Evolutionary conservation across 148 eudicot species (phyloP).

Genomic region (Amaranthus cruentus): DNA sequence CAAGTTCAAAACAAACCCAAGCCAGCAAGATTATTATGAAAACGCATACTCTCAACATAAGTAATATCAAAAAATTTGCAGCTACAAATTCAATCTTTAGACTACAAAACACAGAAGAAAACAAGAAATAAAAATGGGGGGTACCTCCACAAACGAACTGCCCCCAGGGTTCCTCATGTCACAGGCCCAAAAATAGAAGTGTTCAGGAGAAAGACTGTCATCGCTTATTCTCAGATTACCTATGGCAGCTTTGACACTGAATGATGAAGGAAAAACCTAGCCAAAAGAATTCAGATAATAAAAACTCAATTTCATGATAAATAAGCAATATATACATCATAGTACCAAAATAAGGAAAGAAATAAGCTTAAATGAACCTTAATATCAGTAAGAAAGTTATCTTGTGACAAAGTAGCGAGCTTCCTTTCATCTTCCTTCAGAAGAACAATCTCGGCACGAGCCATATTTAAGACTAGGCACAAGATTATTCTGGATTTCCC

Average conservation of each 20-base stretch:
- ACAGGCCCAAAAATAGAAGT: constrained; percentile 85
- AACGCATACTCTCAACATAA: background rate
- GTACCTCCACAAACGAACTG: constrained; percentile 97
- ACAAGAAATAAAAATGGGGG: background rate
- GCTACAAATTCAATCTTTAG: background rate
- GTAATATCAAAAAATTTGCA: background rate
- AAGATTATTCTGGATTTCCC: constrained; percentile 86
- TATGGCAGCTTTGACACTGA: constrained; percentile 86
- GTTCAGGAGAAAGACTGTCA: constrained; percentile 71
- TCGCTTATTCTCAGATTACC: constrained; percentile 94
- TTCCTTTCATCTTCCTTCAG: constrained; percentile 82
- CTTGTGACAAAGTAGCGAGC: constrained; percentile 83
- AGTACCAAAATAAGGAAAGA: constrained; percentile 3
- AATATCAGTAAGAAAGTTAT: constrained; percentile 81
- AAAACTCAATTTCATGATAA: background rate
- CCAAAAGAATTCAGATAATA: constrained; percentile 10
- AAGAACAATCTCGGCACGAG: constrained; percentile 77
- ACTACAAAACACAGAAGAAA: background rate
- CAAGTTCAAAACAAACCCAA: background rate
- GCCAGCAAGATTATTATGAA: background rate
- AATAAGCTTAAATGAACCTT: constrained; percentile 43
- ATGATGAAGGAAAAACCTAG: constrained; percentile 95
- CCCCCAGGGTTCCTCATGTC: constrained; percentile 99
- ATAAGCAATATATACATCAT: constrained; percentile 2
- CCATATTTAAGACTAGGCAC: constrained; percentile 65